Evolutionary conservation across 2,329 filamentous ascomycete species (phyloP).

Genomic region (Aplosporella prunicola): DNA sequence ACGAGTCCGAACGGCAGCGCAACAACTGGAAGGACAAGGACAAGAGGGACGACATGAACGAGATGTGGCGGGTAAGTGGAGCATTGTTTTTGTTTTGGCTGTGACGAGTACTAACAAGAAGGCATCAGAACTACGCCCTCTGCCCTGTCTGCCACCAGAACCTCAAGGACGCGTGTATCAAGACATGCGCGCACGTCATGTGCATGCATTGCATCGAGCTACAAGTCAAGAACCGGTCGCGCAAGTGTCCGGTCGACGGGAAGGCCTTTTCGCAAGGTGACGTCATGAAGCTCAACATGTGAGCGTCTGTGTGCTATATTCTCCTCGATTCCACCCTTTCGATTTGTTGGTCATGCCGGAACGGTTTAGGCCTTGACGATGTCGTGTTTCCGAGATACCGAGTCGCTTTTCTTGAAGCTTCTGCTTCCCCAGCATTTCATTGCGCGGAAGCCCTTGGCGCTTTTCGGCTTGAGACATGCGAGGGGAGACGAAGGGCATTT

Average conservation of each 20-base stretch:
- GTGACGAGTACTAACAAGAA: background rate
- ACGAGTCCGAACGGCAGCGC: constrained; percentile 70
- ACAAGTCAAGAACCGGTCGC: constrained; percentile 76
- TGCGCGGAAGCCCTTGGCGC: too few species aligned
- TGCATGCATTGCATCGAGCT: constrained; percentile 87
- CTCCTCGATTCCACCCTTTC: constrained; percentile 5
- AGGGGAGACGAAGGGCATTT: too few species aligned
- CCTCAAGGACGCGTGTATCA: constrained; percentile 89
- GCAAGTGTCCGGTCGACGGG: constrained; percentile 92
- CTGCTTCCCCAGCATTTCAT: too few species aligned
- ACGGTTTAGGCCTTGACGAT: too few species aligned
- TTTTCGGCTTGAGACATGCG: too few species aligned
- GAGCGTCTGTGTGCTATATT: constrained; percentile 8
- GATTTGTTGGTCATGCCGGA: too few species aligned
- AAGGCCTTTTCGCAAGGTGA: constrained; percentile 87
- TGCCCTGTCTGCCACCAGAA: constrained; percentile 89
- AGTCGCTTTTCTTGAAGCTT: too few species aligned
- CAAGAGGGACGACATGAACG: constrained; percentile 11
- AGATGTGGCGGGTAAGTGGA: constrained; percentile 41
- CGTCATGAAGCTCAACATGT: constrained; percentile 53
- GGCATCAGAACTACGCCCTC: constrained; percentile 41
- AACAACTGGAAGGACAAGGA: constrained; percentile 75
- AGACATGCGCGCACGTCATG: constrained; percentile 91
- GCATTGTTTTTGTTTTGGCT: background rate
- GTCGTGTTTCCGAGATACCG: too few species aligned